Conservation (phyloP, 2,329 filamentous ascomycete genomes). For the Nothophaeocryptopus gaeumannii region DNA sequence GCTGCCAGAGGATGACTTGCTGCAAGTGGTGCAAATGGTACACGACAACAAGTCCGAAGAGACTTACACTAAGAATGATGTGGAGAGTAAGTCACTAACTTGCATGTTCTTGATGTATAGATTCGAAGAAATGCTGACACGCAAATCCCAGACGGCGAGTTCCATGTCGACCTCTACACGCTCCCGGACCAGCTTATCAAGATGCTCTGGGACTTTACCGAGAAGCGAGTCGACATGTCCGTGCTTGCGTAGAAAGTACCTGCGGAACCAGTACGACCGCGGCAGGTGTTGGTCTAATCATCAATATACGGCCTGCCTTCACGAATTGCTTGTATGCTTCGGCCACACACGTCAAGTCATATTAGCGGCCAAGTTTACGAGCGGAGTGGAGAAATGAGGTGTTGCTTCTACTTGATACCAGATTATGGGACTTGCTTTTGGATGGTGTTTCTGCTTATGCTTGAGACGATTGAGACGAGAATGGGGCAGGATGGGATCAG, state of each 20-base stretch:
- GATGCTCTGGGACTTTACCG: slow-evolving; percentile 88
- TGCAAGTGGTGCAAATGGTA: slow-evolving; percentile 95
- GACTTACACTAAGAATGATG: slow-evolving; percentile 95
- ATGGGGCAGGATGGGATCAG: too few species aligned
- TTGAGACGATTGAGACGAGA: too few species aligned
- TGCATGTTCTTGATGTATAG: background rate
- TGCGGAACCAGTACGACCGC: background rate
- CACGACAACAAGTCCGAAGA: slow-evolving; percentile 94
- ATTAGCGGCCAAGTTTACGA: too few species aligned
- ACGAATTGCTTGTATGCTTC: too few species aligned
- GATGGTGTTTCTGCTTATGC: too few species aligned
- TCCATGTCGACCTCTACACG: slow-evolving; percentile 98
- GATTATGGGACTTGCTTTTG: too few species aligned
- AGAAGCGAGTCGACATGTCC: slow-evolving; percentile 36
- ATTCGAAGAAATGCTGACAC: slow-evolving; percentile 13
- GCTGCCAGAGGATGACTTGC: slow-evolving; percentile 85
- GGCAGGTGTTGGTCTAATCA: too few species aligned
- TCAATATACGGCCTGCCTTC: too few species aligned
- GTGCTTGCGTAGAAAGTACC: slow-evolving; percentile 21
- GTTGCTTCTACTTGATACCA: too few species aligned
- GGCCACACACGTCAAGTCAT: too few species aligned
- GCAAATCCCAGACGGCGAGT: slow-evolving; percentile 71
- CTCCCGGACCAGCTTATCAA: slow-evolving; percentile 85
- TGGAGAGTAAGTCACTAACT: slow-evolving; percentile 64
- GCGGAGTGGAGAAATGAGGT: too few species aligned